Evolutionary conservation across 805 yeast genomes (phyloP).

Genomic region (Lachancea nothofagi): DNA sequence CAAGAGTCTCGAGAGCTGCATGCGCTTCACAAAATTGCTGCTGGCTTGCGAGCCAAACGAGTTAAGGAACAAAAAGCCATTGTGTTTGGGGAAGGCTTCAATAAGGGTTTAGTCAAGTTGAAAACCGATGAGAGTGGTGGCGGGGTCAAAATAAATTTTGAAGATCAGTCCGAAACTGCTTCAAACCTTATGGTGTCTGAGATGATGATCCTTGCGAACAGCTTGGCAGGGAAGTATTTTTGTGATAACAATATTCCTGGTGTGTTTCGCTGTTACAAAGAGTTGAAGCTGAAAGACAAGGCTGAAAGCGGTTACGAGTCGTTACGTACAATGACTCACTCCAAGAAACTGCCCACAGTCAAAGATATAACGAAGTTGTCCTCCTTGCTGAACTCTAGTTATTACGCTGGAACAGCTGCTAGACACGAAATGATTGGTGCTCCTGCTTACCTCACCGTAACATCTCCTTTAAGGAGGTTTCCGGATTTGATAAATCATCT

Average conservation of each 20-base stretch:
- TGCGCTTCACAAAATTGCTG: conserved; percentile 29
- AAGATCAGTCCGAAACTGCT: conserved; percentile 31
- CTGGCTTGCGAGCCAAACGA: conserved; percentile 27
- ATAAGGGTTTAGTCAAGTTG: conserved; percentile 22
- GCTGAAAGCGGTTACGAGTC: conserved; percentile 23
- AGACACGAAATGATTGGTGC: conserved; percentile 63
- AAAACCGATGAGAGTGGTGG: conserved; percentile 11
- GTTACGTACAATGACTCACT: conserved; percentile 18
- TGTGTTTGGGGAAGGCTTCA: conserved; percentile 35
- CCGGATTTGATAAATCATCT: conserved; percentile 78
- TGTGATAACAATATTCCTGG: conserved; percentile 43
- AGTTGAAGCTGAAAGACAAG: conserved; percentile 25
- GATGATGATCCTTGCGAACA: conserved; percentile 75
- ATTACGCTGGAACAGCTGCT: conserved; percentile 40
- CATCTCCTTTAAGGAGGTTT: conserved; percentile 84
- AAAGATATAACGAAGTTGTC: conserved; percentile 41
- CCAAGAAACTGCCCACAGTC: conserved; percentile 24
- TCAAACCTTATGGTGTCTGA: conserved; percentile 73
- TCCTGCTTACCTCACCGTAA: conserved; percentile 59
- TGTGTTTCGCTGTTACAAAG: conserved; percentile 37
- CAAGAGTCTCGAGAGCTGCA: conserved; percentile 23
- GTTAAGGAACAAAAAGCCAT: conserved; percentile 36
- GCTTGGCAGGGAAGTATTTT: conserved; percentile 49
- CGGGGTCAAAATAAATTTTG: conserved; percentile 17
- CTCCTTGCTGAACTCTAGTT: conserved; percentile 49